A percentile compares a stretch with the other conserved stretches of the same genome.
Evolutionary conservation across 2,329 filamentous ascomycete genomes (phyloP).

Genomic region (Diatrype stigma): DNA sequence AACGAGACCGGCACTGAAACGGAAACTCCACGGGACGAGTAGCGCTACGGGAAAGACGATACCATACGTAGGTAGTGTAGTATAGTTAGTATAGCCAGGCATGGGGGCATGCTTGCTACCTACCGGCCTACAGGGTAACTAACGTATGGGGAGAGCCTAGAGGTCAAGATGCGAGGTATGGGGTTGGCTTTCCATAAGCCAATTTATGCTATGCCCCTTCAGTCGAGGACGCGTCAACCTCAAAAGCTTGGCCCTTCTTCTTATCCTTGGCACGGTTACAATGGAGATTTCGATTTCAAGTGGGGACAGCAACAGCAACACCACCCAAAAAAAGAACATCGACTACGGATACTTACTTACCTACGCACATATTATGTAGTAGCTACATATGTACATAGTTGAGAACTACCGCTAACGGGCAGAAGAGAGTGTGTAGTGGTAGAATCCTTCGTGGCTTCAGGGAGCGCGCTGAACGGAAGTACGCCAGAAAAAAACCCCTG

Average conservation of each 20-base stretch:
- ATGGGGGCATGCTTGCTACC: too few species aligned
- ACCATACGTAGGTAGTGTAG: background rate
- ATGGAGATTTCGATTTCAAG: background rate
- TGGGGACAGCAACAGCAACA: background rate
- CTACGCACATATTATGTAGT: too few species aligned
- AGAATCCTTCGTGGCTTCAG: too few species aligned
- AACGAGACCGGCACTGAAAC: background rate
- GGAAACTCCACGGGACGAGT: background rate
- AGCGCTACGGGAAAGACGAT: background rate
- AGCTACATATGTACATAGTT: too few species aligned
- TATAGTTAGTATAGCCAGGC: too few species aligned
- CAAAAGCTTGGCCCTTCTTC: background rate
- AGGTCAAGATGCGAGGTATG: background rate
- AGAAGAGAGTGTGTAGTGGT: too few species aligned
- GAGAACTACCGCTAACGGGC: too few species aligned
- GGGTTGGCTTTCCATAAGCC: background rate
- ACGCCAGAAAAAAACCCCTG: too few species aligned
- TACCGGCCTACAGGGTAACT: too few species aligned
- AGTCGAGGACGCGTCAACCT: background rate
- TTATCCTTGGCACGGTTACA: background rate
- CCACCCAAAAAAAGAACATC: too few species aligned
- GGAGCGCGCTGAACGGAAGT: too few species aligned
- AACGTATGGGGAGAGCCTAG: background rate
- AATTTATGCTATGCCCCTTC: background rate
- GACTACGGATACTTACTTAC: too few species aligned